phyloP scores from a whole-genome alignment of 345 rosid genomes.

The Pugionium cornutum region DNA sequence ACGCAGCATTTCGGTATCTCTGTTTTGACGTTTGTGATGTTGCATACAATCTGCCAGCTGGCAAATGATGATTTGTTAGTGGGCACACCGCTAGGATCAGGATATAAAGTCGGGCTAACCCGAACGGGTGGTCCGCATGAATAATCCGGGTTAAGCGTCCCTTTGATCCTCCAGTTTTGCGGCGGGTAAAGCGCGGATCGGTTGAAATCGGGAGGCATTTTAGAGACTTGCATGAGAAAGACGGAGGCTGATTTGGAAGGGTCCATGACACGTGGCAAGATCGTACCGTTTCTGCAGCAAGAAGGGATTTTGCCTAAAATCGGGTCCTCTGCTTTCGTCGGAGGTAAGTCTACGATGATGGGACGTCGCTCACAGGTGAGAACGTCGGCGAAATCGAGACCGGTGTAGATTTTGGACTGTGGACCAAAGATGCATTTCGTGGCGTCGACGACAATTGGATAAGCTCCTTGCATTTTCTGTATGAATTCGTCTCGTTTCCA shows the following conservation, averaged over 20 bases:
- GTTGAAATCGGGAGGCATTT: slow-evolving; percentile 89
- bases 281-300: slow-evolving; percentile 87
- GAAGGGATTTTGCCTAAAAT: slow-evolving; percentile 62
- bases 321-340: slow-evolving; percentile 75
- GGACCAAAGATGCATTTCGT: slow-evolving; percentile 75
- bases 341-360: slow-evolving; percentile 84
- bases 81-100: slow-evolving; percentile 70
- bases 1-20: slow-evolving; percentile 83
- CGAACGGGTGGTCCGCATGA: slow-evolving; percentile 80
- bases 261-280: slow-evolving; percentile 82
- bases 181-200: slow-evolving; percentile 72
- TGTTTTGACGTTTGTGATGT: slow-evolving; percentile 75
- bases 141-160: slow-evolving; percentile 88
- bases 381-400: slow-evolving; percentile 71
- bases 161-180: slow-evolving; percentile 83
- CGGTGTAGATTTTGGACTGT: slow-evolving; percentile 59
- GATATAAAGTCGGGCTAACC: slow-evolving; percentile 81
- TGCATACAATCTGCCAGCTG: slow-evolving; percentile 97
- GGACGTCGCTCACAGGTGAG: slow-evolving; percentile 87
- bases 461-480: slow-evolving; percentile 81
- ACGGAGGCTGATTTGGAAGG: slow-evolving; percentile 81
- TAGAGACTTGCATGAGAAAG: slow-evolving; percentile 79
- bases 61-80: slow-evolving; percentile 74
- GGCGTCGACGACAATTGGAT: slow-evolving; percentile 76
- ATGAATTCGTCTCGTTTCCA: slow-evolving; percentile 91